A percentile compares a stretch with the other conserved stretches of the same genome.
Conservation (phyloP, 805 yeast genomes). For the Yamadazyma sp. region DNA sequence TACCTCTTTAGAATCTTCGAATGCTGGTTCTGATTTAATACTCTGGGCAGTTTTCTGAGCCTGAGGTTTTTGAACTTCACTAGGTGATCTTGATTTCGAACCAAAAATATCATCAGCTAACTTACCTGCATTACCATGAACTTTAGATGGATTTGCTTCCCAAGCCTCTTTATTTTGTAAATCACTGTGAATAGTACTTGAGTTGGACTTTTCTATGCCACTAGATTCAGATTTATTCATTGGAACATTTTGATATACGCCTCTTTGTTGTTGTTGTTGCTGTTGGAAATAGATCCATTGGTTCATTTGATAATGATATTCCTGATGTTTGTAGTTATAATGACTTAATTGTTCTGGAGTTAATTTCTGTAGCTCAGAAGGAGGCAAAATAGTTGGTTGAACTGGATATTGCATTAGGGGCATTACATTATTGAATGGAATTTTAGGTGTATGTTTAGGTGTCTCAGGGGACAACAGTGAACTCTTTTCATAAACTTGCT, state of each 20-base stretch:
- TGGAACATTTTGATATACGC: not conserved
- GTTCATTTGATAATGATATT: constrained; percentile 17
- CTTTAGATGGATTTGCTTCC: constrained; percentile 23
- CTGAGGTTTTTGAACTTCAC: constrained; percentile 3
- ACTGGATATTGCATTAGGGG: constrained; percentile 9
- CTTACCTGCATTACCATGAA: constrained; percentile 31
- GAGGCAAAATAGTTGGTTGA: constrained; percentile 15
- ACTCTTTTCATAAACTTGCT: too few species aligned
- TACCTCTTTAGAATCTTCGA: constrained; percentile 1
- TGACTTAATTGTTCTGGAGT: constrained; percentile 22
- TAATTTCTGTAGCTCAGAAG: constrained; percentile 14
- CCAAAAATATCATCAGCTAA: constrained; percentile 42
- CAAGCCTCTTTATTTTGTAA: constrained; percentile 36
- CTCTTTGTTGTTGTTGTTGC: constrained; percentile 6
- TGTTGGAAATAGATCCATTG: constrained; percentile 14
- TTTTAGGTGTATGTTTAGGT: too few species aligned
- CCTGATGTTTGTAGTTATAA: constrained; percentile 19
- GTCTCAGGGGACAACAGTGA: too few species aligned
- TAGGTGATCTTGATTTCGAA: constrained; percentile 15
- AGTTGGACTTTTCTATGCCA: constrained; percentile 1
- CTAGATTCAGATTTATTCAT: not conserved
- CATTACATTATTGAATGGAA: too few species aligned
- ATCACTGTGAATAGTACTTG: constrained; percentile 8
- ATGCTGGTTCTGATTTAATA: constrained; percentile 16
- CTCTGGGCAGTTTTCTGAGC: constrained; percentile 19